Conservation (phyloP, 441 rosid species). For the Melastoma candidum region DNA sequence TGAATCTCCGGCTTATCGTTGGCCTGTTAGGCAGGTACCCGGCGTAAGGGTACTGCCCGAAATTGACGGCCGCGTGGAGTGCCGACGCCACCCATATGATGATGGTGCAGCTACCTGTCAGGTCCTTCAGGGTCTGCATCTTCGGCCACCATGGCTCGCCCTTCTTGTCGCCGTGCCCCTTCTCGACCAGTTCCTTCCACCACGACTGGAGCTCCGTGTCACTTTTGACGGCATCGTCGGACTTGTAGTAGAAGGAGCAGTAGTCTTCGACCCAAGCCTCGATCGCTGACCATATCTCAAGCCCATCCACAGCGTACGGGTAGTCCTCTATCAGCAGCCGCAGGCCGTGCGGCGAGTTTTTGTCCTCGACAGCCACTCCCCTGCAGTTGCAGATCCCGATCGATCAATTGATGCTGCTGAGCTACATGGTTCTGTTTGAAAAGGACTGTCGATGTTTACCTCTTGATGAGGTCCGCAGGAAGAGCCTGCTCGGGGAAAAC, state of each 20-base stretch:
- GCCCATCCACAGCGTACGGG: conserved; percentile 66
- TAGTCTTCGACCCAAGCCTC: conserved; percentile 17
- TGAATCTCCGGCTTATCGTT: conserved; percentile 15
- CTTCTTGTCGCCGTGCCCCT: conserved; percentile 19
- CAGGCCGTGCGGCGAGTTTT: conserved; percentile 48
- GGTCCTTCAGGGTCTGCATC: conserved; percentile 12
- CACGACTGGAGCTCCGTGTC: conserved; percentile 15
- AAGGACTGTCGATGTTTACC: conserved; percentile 25
- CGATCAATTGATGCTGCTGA: background rate
- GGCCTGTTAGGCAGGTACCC: conserved; percentile 18
- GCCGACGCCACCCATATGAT: conserved; percentile 14
- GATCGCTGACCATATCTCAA: conserved; percentile 20
- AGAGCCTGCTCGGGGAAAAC: conserved; percentile 72
- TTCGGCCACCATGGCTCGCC: conserved; percentile 20
- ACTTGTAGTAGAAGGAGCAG: conserved; percentile 15
- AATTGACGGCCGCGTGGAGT: conserved; percentile 18
- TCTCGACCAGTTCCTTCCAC: conserved; percentile 18
- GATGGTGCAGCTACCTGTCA: conserved; percentile 13
- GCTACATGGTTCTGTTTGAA: background rate
- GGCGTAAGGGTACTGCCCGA: conserved; percentile 16
- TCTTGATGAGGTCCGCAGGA: conserved; percentile 69
- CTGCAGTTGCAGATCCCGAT: conserved; percentile 21
- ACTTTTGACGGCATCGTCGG: conserved; percentile 3
- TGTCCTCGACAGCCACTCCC: conserved; percentile 76
- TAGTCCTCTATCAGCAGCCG: conserved; percentile 67